Evolutionary conservation across 2,329 filamentous ascomycete species (phyloP), one percentile per base, ranked within the genome.

Genomic region (Exophiala calicioides): DNA sequence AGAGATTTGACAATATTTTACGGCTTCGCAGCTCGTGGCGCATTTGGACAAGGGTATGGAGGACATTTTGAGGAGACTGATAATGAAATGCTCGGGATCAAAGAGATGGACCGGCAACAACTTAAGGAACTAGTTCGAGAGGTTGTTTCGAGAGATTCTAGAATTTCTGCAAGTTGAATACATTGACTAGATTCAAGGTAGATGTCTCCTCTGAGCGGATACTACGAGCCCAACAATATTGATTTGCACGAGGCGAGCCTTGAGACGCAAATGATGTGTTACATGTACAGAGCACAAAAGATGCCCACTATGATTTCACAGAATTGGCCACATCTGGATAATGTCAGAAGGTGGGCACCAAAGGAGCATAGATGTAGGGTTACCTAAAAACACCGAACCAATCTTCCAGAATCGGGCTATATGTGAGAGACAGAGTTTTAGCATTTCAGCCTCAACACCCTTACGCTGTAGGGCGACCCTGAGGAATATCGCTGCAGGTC

Each of bases 1-100:
- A 58, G 59, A 2, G 50, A 55, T 7, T 58, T 62, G 1, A 56
- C 64, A 36, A 57, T 44, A 2, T 2, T 58, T 1, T 60, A 58
- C 12, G 64, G 67, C 13, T 55, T 69, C 29, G 24, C 45, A 3
- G 46, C 58, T 3, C 12, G 26, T 4, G 52, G 54, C 2, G 55
- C 70, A 35, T 68, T 58, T 44, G 66, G 62, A 2, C 60, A 64
- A 7, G 62, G 60, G 2, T 66, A 61, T 45, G 66, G 65, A 3
- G 15, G 45, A 10, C 45, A 58, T 9, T 67, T 68, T 36, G 60
- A 15, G 5, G 23, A 60, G 32, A n/a, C 62, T 15, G 65, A 67
- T 33, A 72, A 72, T 52, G 62, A 70, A 27, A 42, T 68, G 27
- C 53, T 72, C 9, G 69, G 68, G 1, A 44, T 72, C 3, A 56